Conservation (phyloP, 495 filamentous ascomycete species). For the Neurospora sp. region DNA sequence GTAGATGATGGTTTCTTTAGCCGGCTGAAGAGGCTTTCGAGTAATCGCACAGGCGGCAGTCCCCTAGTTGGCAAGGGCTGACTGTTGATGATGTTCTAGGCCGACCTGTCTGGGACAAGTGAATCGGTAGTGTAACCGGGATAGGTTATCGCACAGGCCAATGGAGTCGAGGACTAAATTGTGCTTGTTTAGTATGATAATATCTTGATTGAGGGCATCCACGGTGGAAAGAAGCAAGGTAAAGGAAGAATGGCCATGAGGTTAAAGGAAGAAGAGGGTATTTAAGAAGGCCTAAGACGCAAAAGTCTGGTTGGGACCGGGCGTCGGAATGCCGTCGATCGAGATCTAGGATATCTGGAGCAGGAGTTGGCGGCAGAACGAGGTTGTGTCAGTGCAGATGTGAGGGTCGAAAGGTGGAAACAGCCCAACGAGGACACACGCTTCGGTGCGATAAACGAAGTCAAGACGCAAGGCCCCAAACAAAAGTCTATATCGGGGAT, state of each 20-base stretch:
- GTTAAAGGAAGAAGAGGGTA: slow-evolving; percentile 2
- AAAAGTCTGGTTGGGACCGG: not conserved
- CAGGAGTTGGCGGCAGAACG: not conserved
- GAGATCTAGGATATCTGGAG: not conserved
- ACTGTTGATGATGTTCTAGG: not conserved
- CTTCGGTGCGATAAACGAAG: slow-evolving; percentile 6
- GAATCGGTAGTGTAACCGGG: slow-evolving; percentile 6
- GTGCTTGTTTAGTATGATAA: not conserved
- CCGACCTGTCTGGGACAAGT: not conserved
- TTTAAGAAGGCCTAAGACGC: slow-evolving; percentile 1
- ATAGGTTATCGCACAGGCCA: not conserved
- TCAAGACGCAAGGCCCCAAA: not conserved
- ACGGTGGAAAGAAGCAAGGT: not conserved
- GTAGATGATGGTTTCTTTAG: not conserved
- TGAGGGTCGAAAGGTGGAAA: not conserved
- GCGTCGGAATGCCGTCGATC: not conserved
- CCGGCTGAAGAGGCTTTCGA: not conserved
- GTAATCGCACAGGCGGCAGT: not conserved
- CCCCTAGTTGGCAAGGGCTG: not conserved
- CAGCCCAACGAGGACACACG: not conserved
- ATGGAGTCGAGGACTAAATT: not conserved
- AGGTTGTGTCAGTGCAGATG: not conserved
- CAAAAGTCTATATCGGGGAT: not conserved
- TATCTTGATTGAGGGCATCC: slow-evolving; percentile 2
- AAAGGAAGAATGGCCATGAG: not conserved